phyloP scores from a whole-genome alignment of 257 asterid species.

The Solanum etuberosum region DNA sequence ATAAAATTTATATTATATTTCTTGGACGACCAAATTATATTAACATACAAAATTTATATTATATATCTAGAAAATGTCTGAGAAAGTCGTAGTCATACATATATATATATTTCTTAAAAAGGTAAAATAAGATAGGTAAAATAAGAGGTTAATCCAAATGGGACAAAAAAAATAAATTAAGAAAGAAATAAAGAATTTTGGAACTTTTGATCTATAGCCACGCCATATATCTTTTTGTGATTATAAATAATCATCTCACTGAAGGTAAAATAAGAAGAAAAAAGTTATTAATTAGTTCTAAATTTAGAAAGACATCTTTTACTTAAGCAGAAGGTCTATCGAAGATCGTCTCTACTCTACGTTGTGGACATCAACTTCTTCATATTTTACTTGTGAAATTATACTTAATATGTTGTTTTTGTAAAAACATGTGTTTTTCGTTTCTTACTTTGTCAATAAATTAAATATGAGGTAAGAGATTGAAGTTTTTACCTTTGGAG shows the following conservation, averaged over 20 bases:
- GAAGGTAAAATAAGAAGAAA: not conserved
- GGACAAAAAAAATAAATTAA: no score
- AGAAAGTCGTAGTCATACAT: no score
- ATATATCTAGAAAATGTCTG: not conserved
- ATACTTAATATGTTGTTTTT: no score
- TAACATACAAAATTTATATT: no score
- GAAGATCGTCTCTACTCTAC: not conserved
- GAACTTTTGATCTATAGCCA: not conserved
- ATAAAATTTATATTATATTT: not conserved
- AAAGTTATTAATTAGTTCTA: not conserved
- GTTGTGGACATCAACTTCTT: not conserved
- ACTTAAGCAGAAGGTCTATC: no score
- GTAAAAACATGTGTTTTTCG: no score
- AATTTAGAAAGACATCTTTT: no score
- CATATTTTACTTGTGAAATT: not conserved
- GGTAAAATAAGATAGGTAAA: no score
- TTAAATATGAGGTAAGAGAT: not conserved
- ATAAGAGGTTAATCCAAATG: not conserved
- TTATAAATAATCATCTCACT: not conserved
- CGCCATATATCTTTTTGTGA: not conserved
- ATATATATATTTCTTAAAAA: no score
- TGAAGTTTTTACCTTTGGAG: slow-evolving; percentile 15
- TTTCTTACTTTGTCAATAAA: no score
- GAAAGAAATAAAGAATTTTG: no score
- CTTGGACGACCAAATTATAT: not conserved